Percentiles rank a stretch among this genome's conserved stretches.
phyloP scores from a whole-genome alignment of 169 alveolate genomes.

The Theileria equi region DNA sequence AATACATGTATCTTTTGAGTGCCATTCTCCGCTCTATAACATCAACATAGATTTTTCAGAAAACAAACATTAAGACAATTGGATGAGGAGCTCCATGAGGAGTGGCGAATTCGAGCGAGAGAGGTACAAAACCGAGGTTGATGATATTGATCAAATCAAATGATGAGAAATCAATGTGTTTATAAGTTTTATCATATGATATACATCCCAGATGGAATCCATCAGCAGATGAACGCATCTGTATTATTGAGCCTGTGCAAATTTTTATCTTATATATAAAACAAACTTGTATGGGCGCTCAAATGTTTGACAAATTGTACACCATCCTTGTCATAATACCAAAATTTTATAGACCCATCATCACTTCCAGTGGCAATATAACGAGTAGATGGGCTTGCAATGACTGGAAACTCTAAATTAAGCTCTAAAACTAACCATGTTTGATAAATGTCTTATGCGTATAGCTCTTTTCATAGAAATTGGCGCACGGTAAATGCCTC shows the following conservation, averaged over 20 bases:
- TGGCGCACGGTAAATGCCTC: conserved; percentile 78
- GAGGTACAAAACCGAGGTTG: conserved; percentile 68
- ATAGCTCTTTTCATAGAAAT: conserved; percentile 83
- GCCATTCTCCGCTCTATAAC: conserved; percentile 14
- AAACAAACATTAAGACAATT: conserved; percentile 68
- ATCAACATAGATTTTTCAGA: not conserved
- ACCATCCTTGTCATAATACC: conserved; percentile 92
- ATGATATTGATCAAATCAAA: conserved; percentile 72
- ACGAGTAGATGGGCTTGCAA: conserved; percentile 82
- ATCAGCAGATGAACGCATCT: conserved; percentile 74
- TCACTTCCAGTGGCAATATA: conserved; percentile 90
- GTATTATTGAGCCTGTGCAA: conserved; percentile 48
- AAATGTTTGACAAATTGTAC: conserved; percentile 95
- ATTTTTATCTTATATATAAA: not conserved
- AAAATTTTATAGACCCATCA: conserved; percentile 95
- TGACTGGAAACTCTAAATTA: conserved; percentile 46
- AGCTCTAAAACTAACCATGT: conserved; percentile 62
- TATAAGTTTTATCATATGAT: conserved; percentile 78
- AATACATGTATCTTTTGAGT: conserved; percentile 27
- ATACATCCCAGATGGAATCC: conserved; percentile 78
- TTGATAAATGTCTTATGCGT: conserved; percentile 87
- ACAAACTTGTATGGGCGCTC: conserved; percentile 89
- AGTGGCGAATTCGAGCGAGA: conserved; percentile 70
- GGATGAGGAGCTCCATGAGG: conserved; percentile 44
- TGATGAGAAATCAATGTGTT: conserved; percentile 74